Evolutionary conservation across 2,329 filamentous ascomycete genomes (phyloP).

Genomic region (Diaporthe sp.): DNA sequence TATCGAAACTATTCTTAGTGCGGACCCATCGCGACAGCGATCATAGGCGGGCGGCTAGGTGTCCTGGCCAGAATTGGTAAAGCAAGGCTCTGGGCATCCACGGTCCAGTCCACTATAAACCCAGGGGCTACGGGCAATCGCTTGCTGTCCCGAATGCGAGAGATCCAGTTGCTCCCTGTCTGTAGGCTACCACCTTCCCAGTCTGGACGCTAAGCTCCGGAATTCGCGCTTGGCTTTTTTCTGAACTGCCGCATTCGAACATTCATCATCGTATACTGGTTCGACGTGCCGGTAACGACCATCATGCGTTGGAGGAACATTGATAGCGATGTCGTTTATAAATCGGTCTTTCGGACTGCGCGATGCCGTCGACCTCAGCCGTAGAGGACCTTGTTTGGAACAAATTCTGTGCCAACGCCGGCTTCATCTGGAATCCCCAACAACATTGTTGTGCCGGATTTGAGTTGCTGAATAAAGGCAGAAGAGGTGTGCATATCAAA

Average conservation of each 20-base stretch:
- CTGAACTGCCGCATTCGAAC: constrained; percentile 26
- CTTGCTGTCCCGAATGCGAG: neutral
- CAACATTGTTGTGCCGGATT: neutral
- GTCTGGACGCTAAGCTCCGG: constrained; percentile 26
- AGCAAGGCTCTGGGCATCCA: neutral
- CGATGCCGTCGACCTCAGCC: neutral
- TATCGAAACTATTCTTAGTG: constrained; percentile 17
- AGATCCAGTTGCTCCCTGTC: constrained; percentile 10
- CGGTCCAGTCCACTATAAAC: neutral
- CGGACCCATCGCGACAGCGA: neutral
- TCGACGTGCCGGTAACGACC: constrained; percentile 5
- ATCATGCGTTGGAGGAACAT: neutral
- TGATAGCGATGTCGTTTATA: neutral
- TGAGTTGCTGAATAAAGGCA: neutral
- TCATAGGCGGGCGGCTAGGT: constrained; percentile 18
- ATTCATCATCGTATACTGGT: constrained; percentile 18
- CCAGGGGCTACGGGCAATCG: neutral
- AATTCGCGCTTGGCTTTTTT: constrained; percentile 23
- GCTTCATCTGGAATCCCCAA: neutral
- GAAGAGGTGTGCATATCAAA: neutral
- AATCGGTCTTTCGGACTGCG: neutral
- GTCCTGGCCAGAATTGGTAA: neutral
- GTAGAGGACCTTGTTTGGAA: neutral
- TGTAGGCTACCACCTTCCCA: constrained; percentile 17
- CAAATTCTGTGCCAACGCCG: neutral